Conservation (phyloP, 805 yeast genomes). For the Candida michaelii region DNA sequence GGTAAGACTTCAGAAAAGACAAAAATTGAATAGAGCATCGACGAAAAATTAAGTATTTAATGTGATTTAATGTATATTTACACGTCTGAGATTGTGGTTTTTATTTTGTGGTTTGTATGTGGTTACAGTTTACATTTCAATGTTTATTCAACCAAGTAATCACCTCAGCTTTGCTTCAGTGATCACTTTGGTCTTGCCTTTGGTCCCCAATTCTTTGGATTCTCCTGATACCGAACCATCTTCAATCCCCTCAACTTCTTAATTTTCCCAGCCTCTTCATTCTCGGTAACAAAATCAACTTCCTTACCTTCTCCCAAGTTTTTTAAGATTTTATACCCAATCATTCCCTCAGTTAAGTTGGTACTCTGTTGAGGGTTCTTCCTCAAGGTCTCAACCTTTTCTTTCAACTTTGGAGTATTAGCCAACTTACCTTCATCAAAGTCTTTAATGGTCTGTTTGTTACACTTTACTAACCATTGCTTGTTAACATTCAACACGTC, state of each 20-base stretch:
- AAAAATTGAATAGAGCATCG: too few relatives aligned
- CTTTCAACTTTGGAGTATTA: constrained; percentile 13
- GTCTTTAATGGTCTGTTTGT: constrained; percentile 26
- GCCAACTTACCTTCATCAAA: constrained; percentile 16
- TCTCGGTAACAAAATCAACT: constrained; percentile 59
- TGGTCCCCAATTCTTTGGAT: constrained; percentile 98
- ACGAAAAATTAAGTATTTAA: too few relatives aligned
- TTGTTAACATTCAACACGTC: constrained; percentile 71
- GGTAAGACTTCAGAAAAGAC: too few relatives aligned
- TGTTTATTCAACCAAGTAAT: too few relatives aligned
- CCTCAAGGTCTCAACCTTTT: constrained; percentile 22
- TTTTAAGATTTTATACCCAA: constrained; percentile 57
- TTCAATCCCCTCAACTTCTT: constrained; percentile 69
- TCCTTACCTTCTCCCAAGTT: constrained; percentile 29
- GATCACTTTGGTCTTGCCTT: constrained; percentile 71
- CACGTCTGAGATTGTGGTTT: not conserved
- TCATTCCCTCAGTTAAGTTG: constrained; percentile 37
- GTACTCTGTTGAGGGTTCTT: constrained; percentile 34
- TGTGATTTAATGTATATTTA: constrained; percentile 5
- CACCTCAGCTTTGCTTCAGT: too few relatives aligned
- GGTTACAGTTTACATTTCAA: too few relatives aligned
- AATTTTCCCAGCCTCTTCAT: constrained; percentile 56
- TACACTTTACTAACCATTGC: constrained; percentile 49
- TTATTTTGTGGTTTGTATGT: too few relatives aligned
- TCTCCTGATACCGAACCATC: constrained; percentile 84